These are phyloP conservation scores for Wallacemonas collosoma DNA, from an alignment of 208 protist species.

Conservation along the genomic window DNA sequence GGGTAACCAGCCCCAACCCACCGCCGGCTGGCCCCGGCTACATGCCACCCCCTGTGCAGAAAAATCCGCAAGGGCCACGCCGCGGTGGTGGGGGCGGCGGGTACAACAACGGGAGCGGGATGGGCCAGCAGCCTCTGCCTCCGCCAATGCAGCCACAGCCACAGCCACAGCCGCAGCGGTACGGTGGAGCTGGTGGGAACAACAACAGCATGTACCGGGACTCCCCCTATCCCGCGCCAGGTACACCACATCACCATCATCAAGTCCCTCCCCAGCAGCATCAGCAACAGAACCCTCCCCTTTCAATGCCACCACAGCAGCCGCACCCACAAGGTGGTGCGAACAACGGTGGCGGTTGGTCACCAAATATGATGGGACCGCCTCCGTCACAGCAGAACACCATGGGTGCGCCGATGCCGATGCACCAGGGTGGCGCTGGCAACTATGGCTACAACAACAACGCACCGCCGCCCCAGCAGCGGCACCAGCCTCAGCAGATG, in stretches of 20 bases:
- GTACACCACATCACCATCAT: slow-evolving; percentile 24
- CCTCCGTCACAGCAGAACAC: slow-evolving; percentile 21
- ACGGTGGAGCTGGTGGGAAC: slow-evolving; percentile 9
- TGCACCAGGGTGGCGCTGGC: slow-evolving; percentile 16
- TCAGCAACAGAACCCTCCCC: slow-evolving; percentile 17
- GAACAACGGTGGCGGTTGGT: neutral
- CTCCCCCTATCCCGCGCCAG: slow-evolving; percentile 11
- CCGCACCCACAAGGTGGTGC: slow-evolving; percentile 2
- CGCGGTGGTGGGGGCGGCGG: slow-evolving; percentile 15
- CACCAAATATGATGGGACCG: neutral
- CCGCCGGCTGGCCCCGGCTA: neutral
- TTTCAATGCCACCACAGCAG: slow-evolving; percentile 6
- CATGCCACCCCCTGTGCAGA: slow-evolving; percentile 1
- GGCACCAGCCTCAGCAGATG: slow-evolving; percentile 19
- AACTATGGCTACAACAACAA: slow-evolving; percentile 17
- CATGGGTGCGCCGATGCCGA: slow-evolving; percentile 25
- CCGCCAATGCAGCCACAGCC: slow-evolving; percentile 16
- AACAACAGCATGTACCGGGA: slow-evolving; percentile 18
- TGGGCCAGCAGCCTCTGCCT: neutral
- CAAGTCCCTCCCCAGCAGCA: slow-evolving; percentile 26
- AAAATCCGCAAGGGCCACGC: neutral
- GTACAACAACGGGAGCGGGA: slow-evolving; percentile 17
- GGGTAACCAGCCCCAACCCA: slow-evolving; percentile 5
- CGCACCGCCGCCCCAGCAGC: slow-evolving; percentile 27
- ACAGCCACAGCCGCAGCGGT: slow-evolving; percentile 18